phyloP scores from a whole-genome alignment of 345 rosid species.

The Pistacia atlantica region DNA sequence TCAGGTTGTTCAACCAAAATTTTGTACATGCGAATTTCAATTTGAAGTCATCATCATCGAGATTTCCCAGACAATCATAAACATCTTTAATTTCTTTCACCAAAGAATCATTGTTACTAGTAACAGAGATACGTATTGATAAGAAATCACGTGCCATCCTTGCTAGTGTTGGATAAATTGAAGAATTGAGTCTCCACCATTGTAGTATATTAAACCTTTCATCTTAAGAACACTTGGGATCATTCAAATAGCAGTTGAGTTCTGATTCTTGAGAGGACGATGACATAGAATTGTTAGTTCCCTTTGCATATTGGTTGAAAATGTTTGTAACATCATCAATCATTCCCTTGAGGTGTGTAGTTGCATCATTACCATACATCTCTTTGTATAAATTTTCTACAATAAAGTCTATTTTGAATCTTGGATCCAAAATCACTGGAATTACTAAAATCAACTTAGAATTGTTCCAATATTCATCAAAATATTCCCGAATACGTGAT shows the following conservation, averaged over 20 bases:
- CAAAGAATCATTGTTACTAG: too few species aligned
- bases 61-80: too few species aligned
- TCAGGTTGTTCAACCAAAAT: too few species aligned
- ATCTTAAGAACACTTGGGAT: not conserved
- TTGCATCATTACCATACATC: not conserved
- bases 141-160: too few species aligned
- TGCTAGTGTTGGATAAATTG: not conserved
- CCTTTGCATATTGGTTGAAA: not conserved
- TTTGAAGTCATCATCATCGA: too few species aligned
- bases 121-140: too few species aligned
- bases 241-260: not conserved
- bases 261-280: not conserved
- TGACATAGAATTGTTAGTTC: not conserved
- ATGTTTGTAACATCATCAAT: not conserved
- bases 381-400: not conserved
- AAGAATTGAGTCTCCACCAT: constrained; percentile 15
- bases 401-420: not conserved
- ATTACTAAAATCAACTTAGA: not conserved
- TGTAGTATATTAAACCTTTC: constrained; percentile 1
- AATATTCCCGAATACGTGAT: not conserved
- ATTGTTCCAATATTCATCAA: not conserved
- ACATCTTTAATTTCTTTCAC: too few species aligned
- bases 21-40: too few species aligned
- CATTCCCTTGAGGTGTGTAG: not conserved
- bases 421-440: not conserved